Evolutionary conservation across 2,329 filamentous ascomycete species (phyloP).

Genomic region (Penicillium capsulatum): DNA sequence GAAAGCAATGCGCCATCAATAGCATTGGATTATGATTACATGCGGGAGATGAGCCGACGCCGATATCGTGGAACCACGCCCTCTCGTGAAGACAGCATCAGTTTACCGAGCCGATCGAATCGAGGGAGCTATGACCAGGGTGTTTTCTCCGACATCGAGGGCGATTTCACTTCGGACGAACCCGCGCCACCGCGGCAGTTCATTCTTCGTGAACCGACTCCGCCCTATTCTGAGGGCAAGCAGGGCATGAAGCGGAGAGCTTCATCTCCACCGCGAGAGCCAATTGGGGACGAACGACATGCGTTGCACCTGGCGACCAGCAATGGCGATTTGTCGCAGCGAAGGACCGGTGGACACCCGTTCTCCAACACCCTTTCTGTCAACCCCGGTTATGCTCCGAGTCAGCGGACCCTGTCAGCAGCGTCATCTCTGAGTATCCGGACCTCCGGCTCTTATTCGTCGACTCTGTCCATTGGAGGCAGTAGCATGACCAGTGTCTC

Average conservation of each 20-base stretch:
- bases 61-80: conserved; percentile 48
- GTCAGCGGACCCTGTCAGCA: conserved; percentile 62
- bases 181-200: conserved; percentile 34
- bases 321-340: conserved; percentile 52
- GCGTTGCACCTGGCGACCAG: conserved; percentile 34
- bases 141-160: conserved; percentile 49
- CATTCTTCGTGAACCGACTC: conserved; percentile 38
- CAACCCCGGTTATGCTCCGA: conserved; percentile 52
- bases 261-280: conserved; percentile 59
- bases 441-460: conserved; percentile 58
- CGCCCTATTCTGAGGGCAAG: conserved; percentile 36
- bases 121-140: conserved; percentile 61
- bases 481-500: conserved; percentile 64
- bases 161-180: conserved; percentile 41
- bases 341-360: conserved; percentile 52
- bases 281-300: conserved; percentile 34
- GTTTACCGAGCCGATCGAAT: conserved; percentile 50
- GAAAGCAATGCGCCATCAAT: conserved; percentile 41
- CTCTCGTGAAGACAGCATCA: conserved; percentile 49
- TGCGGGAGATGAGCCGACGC: conserved; percentile 38
- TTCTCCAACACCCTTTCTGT: conserved; percentile 54
- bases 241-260: conserved; percentile 61
- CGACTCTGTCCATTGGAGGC: conserved; percentile 56
- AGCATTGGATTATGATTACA: conserved; percentile 40
- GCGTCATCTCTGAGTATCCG: conserved; percentile 58